These are phyloP conservation scores for Delonix regia DNA, from an alignment of 306 rosid genomes.

Conservation along the genomic window DNA sequence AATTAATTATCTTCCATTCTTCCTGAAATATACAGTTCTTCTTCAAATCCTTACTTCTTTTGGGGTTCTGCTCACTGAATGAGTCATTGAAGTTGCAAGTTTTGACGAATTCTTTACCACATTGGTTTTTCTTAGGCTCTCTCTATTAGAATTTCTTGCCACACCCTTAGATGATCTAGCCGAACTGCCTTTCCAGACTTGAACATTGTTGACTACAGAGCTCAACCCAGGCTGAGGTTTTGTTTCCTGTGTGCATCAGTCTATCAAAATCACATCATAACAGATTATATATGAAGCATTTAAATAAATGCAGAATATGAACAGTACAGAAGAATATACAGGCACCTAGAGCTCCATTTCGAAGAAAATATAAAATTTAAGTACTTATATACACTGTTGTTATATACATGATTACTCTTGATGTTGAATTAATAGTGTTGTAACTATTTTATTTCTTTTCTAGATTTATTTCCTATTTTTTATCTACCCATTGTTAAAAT, in stretches of 20 bases:
- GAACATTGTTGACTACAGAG: constrained; percentile 33
- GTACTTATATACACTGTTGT: not conserved
- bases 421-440: not conserved
- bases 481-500: constrained; percentile 2
- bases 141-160: constrained; percentile 37
- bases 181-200: constrained; percentile 38
- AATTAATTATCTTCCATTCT: not conserved
- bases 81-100: constrained; percentile 32
- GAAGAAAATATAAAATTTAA: constrained; percentile 1
- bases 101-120: constrained; percentile 40
- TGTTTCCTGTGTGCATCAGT: constrained; percentile 40
- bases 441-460: not conserved
- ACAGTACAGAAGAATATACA: constrained; percentile 19
- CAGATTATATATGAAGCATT: not conserved
- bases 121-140: constrained; percentile 40
- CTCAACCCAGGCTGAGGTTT: constrained; percentile 39
- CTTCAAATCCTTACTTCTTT: constrained; percentile 54
- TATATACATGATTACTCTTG: not conserved
- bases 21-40: not conserved
- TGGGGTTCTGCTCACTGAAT: constrained; percentile 36
- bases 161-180: constrained; percentile 34
- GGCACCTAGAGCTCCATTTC: not conserved
- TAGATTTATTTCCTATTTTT: not conserved
- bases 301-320: constrained; percentile 17
- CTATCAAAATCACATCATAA: constrained; percentile 37